phyloP scores from a whole-genome alignment of 208 protist species.

The Trypanosomatidae sp. region DNA sequence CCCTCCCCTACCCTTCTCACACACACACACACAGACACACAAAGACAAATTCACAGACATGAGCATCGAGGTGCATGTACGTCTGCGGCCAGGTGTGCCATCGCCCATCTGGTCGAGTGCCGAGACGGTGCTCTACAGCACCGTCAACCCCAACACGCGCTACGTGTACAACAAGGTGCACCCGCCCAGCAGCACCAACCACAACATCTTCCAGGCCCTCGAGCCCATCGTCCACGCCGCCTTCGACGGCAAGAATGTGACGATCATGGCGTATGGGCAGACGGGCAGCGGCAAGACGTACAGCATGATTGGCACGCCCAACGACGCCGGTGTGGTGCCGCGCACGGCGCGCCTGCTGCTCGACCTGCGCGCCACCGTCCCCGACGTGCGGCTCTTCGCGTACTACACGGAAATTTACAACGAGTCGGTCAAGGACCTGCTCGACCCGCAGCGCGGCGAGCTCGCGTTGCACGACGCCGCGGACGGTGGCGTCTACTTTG shows the following conservation, averaged over 20 bases:
- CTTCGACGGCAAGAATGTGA: constrained; percentile 64
- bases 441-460: constrained; percentile 27
- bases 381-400: constrained; percentile 25
- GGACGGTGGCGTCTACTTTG: constrained; percentile 19
- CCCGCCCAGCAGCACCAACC: constrained; percentile 57
- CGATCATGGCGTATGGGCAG: constrained; percentile 83
- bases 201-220: constrained; percentile 59
- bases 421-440: constrained; percentile 66
- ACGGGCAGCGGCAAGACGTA: constrained; percentile 89
- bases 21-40: no score
- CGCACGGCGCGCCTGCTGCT: constrained; percentile 49
- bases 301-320: constrained; percentile 66
- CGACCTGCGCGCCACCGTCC: constrained; percentile 28
- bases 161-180: constrained; percentile 84
- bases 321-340: constrained; percentile 25
- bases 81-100: constrained; percentile 44
- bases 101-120: constrained; percentile 67
- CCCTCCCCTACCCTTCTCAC: no score
- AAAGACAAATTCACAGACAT: no score
- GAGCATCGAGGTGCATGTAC: constrained; percentile 85
- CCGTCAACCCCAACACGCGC: constrained; percentile 50
- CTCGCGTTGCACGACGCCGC: constrained; percentile 26
- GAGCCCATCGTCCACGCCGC: constrained; percentile 68
- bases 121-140: constrained; percentile 77
- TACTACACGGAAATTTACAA: constrained; percentile 85